Conservation (phyloP, 495 filamentous ascomycete species). For the Neurospora africana region DNA sequence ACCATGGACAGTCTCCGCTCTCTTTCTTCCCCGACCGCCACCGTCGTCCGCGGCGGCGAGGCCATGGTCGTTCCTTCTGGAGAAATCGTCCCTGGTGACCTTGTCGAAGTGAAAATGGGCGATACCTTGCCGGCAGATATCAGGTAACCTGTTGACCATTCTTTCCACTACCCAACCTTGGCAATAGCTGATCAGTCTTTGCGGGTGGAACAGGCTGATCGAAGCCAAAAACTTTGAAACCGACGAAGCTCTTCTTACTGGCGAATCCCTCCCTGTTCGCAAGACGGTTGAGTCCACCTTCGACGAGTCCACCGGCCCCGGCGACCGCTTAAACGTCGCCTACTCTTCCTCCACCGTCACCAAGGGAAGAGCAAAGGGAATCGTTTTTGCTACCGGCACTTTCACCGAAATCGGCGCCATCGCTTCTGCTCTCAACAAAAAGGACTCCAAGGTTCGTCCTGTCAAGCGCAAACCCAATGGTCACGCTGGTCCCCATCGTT, state of each 20-base stretch:
- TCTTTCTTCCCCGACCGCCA: slow-evolving; percentile 69
- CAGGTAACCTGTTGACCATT: slow-evolving; percentile 12
- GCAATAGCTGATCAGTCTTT: neutral
- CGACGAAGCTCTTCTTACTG: slow-evolving; percentile 43
- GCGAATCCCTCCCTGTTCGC: slow-evolving; percentile 50
- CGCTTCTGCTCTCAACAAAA: slow-evolving; percentile 51
- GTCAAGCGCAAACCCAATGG: slow-evolving; percentile 46
- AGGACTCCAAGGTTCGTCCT: slow-evolving; percentile 46
- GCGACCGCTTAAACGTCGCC: slow-evolving; percentile 58
- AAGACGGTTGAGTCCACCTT: slow-evolving; percentile 25
- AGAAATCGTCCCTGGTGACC: slow-evolving; percentile 70
- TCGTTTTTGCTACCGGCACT: slow-evolving; percentile 63
- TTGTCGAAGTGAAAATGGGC: slow-evolving; percentile 64
- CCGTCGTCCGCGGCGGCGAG: slow-evolving; percentile 59
- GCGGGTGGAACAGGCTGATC: slow-evolving; percentile 38
- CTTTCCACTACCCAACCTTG: neutral
- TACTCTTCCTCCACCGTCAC: slow-evolving; percentile 58
- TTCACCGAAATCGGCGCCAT: slow-evolving; percentile 75
- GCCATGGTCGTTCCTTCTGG: slow-evolving; percentile 68
- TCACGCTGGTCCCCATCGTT: slow-evolving; percentile 53
- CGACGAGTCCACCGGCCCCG: slow-evolving; percentile 38
- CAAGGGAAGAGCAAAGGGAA: slow-evolving; percentile 56
- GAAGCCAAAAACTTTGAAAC: slow-evolving; percentile 64
- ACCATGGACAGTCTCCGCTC: slow-evolving; percentile 72
- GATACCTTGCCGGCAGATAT: slow-evolving; percentile 68